phyloP scores from a whole-genome alignment of 2,329 filamentous ascomycete genomes.

The Trichoderma citrinoviride region DNA sequence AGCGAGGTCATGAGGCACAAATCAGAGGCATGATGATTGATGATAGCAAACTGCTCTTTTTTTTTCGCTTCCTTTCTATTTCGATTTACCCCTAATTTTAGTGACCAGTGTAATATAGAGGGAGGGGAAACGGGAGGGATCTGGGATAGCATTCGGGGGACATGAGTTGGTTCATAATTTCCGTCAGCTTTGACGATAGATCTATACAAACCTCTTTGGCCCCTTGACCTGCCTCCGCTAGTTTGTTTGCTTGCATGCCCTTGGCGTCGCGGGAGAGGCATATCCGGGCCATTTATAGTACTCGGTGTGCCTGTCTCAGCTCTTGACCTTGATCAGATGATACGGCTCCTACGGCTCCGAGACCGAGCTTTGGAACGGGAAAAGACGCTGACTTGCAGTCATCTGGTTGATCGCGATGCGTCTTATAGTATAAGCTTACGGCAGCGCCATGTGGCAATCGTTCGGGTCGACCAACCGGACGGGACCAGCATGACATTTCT shows the following conservation, averaged over 20 bases:
- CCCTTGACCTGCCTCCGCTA: not conserved
- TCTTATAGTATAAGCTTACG: slow-evolving; percentile 1
- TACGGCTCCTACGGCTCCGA: not conserved
- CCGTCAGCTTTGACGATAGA: slow-evolving; percentile 5
- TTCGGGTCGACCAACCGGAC: not conserved
- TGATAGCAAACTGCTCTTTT: slow-evolving; percentile 5
- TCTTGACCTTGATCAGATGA: not conserved
- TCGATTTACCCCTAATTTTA: not conserved
- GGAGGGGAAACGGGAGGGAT: not conserved
- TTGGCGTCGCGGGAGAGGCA: not conserved
- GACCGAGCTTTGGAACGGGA: not conserved
- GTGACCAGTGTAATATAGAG: slow-evolving; percentile 13
- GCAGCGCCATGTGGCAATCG: slow-evolving; percentile 10
- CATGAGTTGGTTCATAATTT: slow-evolving; percentile 3
- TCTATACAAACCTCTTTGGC: not conserved
- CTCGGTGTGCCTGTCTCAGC: not conserved
- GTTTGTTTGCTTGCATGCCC: not conserved
- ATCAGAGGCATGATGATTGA: slow-evolving; percentile 16
- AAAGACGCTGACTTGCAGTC: not conserved
- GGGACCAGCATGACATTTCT: not conserved
- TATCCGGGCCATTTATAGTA: not conserved
- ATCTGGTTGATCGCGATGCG: not conserved
- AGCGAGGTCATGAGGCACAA: slow-evolving; percentile 5
- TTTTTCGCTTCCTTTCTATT: not conserved
- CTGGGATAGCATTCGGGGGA: slow-evolving; percentile 3